Evolutionary conservation across 2,329 filamentous ascomycete genomes (phyloP).

Genomic region (Neophaeococcomyces mojaviensis): DNA sequence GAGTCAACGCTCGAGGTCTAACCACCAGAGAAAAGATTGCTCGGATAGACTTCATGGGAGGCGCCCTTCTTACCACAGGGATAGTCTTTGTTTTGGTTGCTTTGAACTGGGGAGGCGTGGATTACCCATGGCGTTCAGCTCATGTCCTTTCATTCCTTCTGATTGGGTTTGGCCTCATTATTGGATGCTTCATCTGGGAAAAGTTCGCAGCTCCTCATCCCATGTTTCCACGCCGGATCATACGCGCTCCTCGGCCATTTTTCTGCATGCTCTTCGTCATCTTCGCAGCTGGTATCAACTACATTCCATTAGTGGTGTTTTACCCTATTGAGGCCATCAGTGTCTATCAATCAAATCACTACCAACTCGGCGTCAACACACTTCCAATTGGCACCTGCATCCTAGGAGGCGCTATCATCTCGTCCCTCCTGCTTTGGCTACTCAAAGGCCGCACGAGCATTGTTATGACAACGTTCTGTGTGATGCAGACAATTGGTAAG

Average conservation of each 20-base stretch:
- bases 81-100: slow-evolving; percentile 46
- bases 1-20: slow-evolving; percentile 35
- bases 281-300: slow-evolving; percentile 10
- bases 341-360: slow-evolving; percentile 6
- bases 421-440: slow-evolving; percentile 1
- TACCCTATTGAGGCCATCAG: slow-evolving; percentile 1
- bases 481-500: slow-evolving; percentile 11
- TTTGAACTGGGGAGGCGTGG: slow-evolving; percentile 10
- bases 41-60: slow-evolving; percentile 46
- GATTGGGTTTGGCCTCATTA: slow-evolving; percentile 32
- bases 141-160: slow-evolving; percentile 34
- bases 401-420: slow-evolving; percentile 7
- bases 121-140: slow-evolving; percentile 32
- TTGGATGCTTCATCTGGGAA: slow-evolving; percentile 32
- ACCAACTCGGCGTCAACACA: slow-evolving; percentile 6
- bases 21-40: slow-evolving; percentile 34
- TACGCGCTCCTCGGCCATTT: slow-evolving; percentile 10
- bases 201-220: slow-evolving; percentile 32
- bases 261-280: slow-evolving; percentile 6
- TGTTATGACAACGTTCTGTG: slow-evolving; percentile 7
- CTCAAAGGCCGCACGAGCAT: slow-evolving; percentile 1
- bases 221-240: slow-evolving; percentile 35
- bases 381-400: slow-evolving; percentile 10
- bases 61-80: slow-evolving; percentile 42
- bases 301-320: slow-evolving; percentile 8